phyloP scores from a whole-genome alignment of 1,284 basidiomycete genomes.

The Fomitopsis betulina region DNA sequence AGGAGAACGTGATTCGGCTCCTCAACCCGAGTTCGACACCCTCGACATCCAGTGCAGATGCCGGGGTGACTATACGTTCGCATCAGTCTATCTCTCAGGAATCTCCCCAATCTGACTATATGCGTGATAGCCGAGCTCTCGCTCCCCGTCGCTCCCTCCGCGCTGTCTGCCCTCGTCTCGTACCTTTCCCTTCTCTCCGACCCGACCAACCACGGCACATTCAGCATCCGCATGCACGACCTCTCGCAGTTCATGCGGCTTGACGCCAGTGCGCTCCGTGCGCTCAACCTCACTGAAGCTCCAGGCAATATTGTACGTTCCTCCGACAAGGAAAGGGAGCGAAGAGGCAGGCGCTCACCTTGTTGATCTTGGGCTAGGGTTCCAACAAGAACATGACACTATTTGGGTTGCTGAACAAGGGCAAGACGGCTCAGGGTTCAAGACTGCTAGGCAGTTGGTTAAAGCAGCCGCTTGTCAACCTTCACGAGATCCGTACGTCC shows the following conservation, averaged over 20 bases:
- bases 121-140: slow-evolving; percentile 62
- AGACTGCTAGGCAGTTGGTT: slow-evolving; percentile 90
- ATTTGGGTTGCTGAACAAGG: slow-evolving; percentile 88
- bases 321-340: too few species aligned
- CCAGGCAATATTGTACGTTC: slow-evolving; percentile 24
- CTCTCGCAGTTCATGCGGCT: slow-evolving; percentile 94
- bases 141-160: slow-evolving; percentile 74
- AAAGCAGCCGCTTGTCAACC: slow-evolving; percentile 93
- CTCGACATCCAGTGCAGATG: slow-evolving; percentile 43
- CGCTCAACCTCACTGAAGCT: slow-evolving; percentile 80
- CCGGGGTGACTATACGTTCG: slow-evolving; percentile 44
- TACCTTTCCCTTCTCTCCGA: slow-evolving; percentile 88
- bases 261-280: slow-evolving; percentile 91
- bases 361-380: slow-evolving; percentile 29
- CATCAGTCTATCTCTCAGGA: slow-evolving; percentile 3
- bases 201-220: slow-evolving; percentile 78
- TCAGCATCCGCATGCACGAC: slow-evolving; percentile 83
- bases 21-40: slow-evolving; percentile 45
- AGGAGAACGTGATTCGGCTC: slow-evolving; percentile 82
- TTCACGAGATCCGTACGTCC: slow-evolving; percentile 85
- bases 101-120: not conserved
- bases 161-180: slow-evolving; percentile 77
- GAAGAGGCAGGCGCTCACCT: not conserved
- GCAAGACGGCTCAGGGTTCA: slow-evolving; percentile 96
- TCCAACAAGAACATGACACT: slow-evolving; percentile 81